Base-by-base conservation (phyloP, 371 early-diverging fungal genomes). In the Syncephalastrum monosporum region DNA sequence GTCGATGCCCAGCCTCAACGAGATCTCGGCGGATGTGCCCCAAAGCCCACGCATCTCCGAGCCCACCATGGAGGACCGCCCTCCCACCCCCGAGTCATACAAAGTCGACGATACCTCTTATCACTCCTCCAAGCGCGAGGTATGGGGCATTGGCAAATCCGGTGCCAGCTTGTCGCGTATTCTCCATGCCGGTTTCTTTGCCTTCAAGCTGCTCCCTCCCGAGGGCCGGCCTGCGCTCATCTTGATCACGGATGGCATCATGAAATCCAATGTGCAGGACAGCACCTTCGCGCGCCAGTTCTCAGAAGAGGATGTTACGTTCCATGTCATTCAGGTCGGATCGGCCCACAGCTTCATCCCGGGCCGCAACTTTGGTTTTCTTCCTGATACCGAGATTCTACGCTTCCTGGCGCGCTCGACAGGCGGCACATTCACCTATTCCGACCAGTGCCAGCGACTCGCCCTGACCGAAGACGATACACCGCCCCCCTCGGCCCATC, bases 191-290 rank as follows among this genome's bases (percentile, higher is more conserved):
- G 90, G 86, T 3, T 69, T 90, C 56, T 84, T 89, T 56, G 87
- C 91, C 7, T 53, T 93, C 29, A 80, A 83, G 13, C 64, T 95
- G 41, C 69, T 94, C 55, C 91, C 93, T 3, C 62, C 68, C 8
- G 78, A 88, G 41, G 88, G 87, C 45, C 70, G 85, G 17, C 86
- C 94, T 0, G 84, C 83, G 4, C 64, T 95, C 19, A 83, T 94
- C 2, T 59, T 89, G n/a, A 79, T 96, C 50, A 93, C 94, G 1
- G 97, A 97, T 61, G 96, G 96, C 15, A 90, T 94, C 10, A 79
- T 88, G 61, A 84, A 87, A 63, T 82, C 86, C 12, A 84, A 82
- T 42, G 64, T 85, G 13, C 72, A 82, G 69, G 70, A 81, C 74
- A 53, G 82, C 66, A 68, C 78, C 63, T 60, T 75, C 77, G 53